Conservation (phyloP, 306 rosid genomes). For the Prunus fruticosa region DNA sequence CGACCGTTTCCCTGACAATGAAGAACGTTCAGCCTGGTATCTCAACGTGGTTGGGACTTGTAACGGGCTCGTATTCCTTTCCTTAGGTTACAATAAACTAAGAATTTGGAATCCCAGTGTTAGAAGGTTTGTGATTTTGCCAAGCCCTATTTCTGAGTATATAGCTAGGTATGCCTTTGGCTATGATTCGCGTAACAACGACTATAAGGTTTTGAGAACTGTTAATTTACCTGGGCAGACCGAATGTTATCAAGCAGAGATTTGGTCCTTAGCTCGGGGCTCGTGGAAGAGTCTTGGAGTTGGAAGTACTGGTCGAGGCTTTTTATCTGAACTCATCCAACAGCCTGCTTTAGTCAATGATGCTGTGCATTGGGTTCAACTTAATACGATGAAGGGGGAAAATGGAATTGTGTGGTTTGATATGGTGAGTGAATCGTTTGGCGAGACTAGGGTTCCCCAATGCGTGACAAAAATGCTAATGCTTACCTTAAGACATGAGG, state of each 20-base stretch:
- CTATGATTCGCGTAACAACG: neutral
- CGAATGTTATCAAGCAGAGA: neutral
- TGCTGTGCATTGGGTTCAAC: neutral
- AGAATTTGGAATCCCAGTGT: neutral
- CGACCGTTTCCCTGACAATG: neutral
- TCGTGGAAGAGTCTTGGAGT: neutral
- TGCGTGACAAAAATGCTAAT: neutral
- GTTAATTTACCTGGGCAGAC: neutral
- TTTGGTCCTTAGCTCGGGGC: neutral
- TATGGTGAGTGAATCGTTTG: neutral
- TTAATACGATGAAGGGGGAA: neutral
- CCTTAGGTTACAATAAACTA: neutral
- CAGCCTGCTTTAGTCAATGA: neutral
- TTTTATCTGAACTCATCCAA: neutral
- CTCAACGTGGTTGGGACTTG: neutral
- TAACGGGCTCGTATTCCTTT: neutral
- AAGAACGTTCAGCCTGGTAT: too few relatives aligned
- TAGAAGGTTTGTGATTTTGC: neutral
- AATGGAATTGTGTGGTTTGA: neutral
- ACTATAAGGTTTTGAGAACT: slow-evolving; percentile 9
- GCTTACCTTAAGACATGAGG: neutral
- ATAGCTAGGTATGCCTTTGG: slow-evolving; percentile 4
- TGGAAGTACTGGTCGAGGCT: too few relatives aligned
- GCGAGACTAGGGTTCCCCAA: neutral
- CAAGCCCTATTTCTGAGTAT: neutral